Evolutionary conservation across 768 basidiomycete species (phyloP).

Genomic region (Suillus subaureus): DNA sequence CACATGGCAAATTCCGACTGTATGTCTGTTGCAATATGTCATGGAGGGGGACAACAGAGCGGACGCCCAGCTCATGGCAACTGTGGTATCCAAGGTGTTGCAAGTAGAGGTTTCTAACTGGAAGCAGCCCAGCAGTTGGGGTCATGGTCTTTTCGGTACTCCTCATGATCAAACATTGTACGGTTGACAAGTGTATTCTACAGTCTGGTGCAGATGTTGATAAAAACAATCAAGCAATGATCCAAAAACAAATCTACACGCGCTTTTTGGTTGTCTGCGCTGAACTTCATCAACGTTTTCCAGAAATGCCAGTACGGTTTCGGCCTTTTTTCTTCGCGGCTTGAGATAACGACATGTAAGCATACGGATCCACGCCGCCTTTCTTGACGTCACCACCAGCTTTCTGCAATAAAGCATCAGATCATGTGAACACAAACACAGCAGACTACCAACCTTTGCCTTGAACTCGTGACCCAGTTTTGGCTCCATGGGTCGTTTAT

Average conservation of each 20-base stretch:
- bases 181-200: slow-evolving; percentile 43
- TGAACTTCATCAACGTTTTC: slow-evolving; percentile 50
- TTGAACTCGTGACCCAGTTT: slow-evolving; percentile 89
- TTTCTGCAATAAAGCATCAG: slow-evolving; percentile 53
- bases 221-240: slow-evolving; percentile 2
- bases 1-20: slow-evolving; percentile 54
- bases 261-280: slow-evolving; percentile 8
- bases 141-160: slow-evolving; percentile 61
- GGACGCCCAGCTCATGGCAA: slow-evolving; percentile 68
- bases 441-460: slow-evolving; percentile 71
- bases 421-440: slow-evolving; percentile 7
- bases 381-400: slow-evolving; percentile 95
- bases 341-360: slow-evolving; percentile 84
- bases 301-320: slow-evolving; percentile 57
- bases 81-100: slow-evolving; percentile 51
- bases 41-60: slow-evolving; percentile 81
- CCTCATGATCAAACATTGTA: slow-evolving; percentile 75
- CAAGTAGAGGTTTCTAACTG: slow-evolving; percentile 45
- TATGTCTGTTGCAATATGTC: slow-evolving; percentile 70
- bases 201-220: background rate
- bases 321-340: slow-evolving; percentile 67
- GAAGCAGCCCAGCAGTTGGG: slow-evolving; percentile 71
- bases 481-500: slow-evolving; percentile 53
- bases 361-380: slow-evolving; percentile 87
- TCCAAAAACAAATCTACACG: slow-evolving; percentile 8